Evolutionary conservation across 345 rosid species (phyloP).

Genomic region (Microcos paniculata): DNA sequence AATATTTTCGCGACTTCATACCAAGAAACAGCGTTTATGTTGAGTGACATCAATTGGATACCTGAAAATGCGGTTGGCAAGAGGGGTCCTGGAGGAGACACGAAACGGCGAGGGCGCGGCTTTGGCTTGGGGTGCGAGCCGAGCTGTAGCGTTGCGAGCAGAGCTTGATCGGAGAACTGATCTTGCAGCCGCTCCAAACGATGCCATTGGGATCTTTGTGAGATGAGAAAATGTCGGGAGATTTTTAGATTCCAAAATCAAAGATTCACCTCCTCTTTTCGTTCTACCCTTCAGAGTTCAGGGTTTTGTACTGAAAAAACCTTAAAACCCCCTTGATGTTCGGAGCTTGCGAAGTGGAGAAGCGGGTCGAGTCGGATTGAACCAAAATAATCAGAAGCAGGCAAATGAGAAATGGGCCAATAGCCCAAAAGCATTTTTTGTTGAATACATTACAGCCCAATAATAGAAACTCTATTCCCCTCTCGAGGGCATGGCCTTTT

Average conservation of each 20-base stretch:
- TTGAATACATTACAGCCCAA: background rate
- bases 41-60: conserved; percentile 19
- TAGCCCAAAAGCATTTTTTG: background rate
- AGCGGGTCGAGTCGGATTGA: background rate
- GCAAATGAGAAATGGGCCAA: background rate
- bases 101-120: conserved; percentile 36
- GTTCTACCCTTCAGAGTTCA: background rate
- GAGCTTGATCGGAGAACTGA: conserved; percentile 69
- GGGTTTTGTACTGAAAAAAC: background rate
- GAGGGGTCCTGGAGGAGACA: conserved; percentile 40
- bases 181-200: conserved; percentile 51
- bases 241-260: background rate
- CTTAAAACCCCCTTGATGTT: conserved; percentile 4
- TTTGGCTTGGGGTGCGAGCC: conserved; percentile 53
- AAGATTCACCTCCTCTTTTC: background rate
- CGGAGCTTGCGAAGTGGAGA: background rate
- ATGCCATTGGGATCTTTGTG: conserved; percentile 41
- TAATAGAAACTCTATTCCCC: background rate
- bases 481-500: background rate
- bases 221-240: too few relatives aligned
- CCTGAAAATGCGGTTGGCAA: conserved; percentile 58
- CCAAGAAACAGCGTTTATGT: background rate
- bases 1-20: background rate
- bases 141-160: conserved; percentile 48
- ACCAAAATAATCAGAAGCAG: background rate